phyloP scores from a whole-genome alignment of 805 yeast genomes.

The Middelhovenomyces tepae region DNA sequence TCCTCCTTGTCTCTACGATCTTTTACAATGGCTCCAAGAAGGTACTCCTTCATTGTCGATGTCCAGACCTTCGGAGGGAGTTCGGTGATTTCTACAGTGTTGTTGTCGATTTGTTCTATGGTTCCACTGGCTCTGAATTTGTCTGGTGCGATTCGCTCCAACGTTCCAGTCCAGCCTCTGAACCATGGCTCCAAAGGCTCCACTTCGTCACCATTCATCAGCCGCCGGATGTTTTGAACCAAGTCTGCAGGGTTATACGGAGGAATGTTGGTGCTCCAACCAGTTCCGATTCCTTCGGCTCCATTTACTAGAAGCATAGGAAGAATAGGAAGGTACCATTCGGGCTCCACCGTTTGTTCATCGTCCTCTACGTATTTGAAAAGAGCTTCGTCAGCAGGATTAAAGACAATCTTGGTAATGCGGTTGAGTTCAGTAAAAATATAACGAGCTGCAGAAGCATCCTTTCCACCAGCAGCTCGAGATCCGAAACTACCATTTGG shows the following conservation, averaged over 20 bases:
- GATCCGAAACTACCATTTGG: slow-evolving; percentile 98
- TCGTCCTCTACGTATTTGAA: slow-evolving; percentile 81
- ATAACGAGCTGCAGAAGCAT: slow-evolving; percentile 97
- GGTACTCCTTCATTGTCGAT: slow-evolving; percentile 74
- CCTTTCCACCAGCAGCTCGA: slow-evolving; percentile 95
- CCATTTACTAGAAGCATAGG: slow-evolving; percentile 96
- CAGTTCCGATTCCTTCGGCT: slow-evolving; percentile 97
- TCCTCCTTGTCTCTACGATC: slow-evolving; percentile 60
- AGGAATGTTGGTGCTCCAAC: slow-evolving; percentile 95
- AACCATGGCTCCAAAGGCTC: slow-evolving; percentile 85
- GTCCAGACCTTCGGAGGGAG: slow-evolving; percentile 93
- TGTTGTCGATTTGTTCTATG: slow-evolving; percentile 72
- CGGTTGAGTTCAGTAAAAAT: slow-evolving; percentile 78
- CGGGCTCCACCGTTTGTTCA: slow-evolving; percentile 89
- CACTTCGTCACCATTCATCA: slow-evolving; percentile 66
- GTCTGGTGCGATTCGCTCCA: slow-evolving; percentile 52
- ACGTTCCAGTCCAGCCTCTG: slow-evolving; percentile 86
- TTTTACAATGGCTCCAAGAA: slow-evolving; percentile 51
- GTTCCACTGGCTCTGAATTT: slow-evolving; percentile 70
- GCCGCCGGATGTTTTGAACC: slow-evolving; percentile 58
- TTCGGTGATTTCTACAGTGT: slow-evolving; percentile 81
- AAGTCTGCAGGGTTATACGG: slow-evolving; percentile 81
- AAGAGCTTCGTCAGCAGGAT: slow-evolving; percentile 70
- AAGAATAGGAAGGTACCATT: slow-evolving; percentile 87
- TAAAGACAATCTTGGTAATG: slow-evolving; percentile 68